phyloP scores from a whole-genome alignment of 805 yeast genomes.

The Nakazawaea populi region DNA sequence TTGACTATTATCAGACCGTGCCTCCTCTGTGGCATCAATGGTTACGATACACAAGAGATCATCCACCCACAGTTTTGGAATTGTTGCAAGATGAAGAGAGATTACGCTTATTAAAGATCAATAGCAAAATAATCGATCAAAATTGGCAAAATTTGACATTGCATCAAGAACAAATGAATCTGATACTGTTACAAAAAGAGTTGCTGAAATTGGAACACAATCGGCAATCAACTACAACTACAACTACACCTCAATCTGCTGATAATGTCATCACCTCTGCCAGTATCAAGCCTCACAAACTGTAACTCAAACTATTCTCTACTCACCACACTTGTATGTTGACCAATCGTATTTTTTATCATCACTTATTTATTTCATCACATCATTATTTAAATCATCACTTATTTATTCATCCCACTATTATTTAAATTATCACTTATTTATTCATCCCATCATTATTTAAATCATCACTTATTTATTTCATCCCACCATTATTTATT shows the following conservation, averaged over 20 bases:
- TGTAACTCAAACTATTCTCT: too few relatives aligned
- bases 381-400: background rate
- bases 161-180: conserved; percentile 14
- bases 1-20: conserved; percentile 52
- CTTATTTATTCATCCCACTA: conserved; percentile 1
- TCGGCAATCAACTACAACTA: too few relatives aligned
- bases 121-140: conserved; percentile 41
- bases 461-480: background rate
- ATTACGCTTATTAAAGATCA: conserved; percentile 42
- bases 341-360: too few relatives aligned
- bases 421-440: background rate
- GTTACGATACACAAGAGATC: conserved; percentile 58
- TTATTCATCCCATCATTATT: background rate
- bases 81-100: conserved; percentile 53
- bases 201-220: conserved; percentile 11
- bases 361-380: background rate
- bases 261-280: too few relatives aligned
- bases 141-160: conserved; percentile 26
- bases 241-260: too few relatives aligned
- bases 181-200: conserved; percentile 17
- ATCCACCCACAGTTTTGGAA: conserved; percentile 60
- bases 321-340: too few relatives aligned
- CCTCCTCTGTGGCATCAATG: conserved; percentile 80
- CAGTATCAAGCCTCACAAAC: too few relatives aligned
- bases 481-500: background rate